Evolutionary conservation across 1,284 basidiomycete genomes (phyloP).

Genomic region (Moesziomyces parantarcticus): DNA sequence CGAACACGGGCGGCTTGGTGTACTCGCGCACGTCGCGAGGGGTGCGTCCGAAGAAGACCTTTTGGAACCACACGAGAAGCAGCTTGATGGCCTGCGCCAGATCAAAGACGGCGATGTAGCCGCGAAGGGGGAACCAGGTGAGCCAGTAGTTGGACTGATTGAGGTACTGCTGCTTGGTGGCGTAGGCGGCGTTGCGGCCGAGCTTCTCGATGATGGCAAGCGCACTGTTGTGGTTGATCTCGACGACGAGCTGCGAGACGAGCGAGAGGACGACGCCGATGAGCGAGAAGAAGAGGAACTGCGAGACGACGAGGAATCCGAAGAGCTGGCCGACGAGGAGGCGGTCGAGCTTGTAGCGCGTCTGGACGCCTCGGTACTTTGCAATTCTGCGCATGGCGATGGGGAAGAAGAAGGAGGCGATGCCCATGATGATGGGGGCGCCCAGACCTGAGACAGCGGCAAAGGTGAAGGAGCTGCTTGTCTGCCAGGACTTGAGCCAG

Average conservation of each 20-base stretch:
- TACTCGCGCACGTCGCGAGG: constrained; percentile 94
- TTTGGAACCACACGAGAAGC: constrained; percentile 84
- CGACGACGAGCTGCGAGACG: constrained; percentile 41
- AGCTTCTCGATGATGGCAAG: constrained; percentile 41
- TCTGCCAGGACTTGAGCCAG: constrained; percentile 55
- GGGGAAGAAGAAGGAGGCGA: constrained; percentile 60
- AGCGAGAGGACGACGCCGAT: constrained; percentile 63
- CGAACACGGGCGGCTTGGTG: constrained; percentile 93
- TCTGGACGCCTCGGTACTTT: constrained; percentile 64
- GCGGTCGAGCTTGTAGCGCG: constrained; percentile 54
- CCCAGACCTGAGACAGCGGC: constrained; percentile 58
- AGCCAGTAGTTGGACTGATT: constrained; percentile 66
- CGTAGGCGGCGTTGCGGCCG: constrained; percentile 38
- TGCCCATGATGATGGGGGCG: constrained; percentile 61
- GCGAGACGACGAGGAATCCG: constrained; percentile 62
- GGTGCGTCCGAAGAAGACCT: constrained; percentile 85
- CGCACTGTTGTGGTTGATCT: constrained; percentile 50
- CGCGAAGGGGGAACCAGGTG: constrained; percentile 75
- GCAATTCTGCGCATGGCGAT: constrained; percentile 62
- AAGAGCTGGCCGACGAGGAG: constrained; percentile 62
- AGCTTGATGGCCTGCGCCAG: constrained; percentile 94
- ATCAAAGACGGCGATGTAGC: constrained; percentile 92
- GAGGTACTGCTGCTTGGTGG: constrained; percentile 60
- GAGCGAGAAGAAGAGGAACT: constrained; percentile 66
- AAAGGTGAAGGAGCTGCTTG: constrained; percentile 51